These are phyloP conservation scores for Diaporthe australafricana DNA, from an alignment of 2,329 filamentous ascomycete species.

Conservation along the genomic window DNA sequence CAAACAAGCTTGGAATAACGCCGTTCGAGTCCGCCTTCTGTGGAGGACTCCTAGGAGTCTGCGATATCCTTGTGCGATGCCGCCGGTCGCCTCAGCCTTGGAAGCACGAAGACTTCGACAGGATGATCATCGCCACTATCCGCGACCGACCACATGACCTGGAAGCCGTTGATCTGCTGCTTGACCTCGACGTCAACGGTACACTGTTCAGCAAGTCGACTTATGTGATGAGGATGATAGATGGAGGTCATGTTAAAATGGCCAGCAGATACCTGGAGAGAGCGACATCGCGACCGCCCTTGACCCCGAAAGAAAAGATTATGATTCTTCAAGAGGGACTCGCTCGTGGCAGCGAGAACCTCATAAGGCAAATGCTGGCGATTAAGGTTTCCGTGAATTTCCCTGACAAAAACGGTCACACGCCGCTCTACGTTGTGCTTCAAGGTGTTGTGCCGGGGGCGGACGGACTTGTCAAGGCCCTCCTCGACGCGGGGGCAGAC, in stretches of 20 bases:
- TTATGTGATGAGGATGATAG: constrained; percentile 17
- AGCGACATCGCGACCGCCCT: not conserved
- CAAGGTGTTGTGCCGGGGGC: not conserved
- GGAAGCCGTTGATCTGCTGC: constrained; percentile 8
- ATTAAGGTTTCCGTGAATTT: constrained; percentile 20
- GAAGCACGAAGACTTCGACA: constrained; percentile 17
- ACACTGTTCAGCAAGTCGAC: constrained; percentile 17
- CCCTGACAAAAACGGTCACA: constrained; percentile 21
- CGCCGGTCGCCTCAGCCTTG: not conserved
- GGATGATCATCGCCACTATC: constrained; percentile 6
- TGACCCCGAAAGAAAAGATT: constrained; percentile 24
- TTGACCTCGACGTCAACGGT: constrained; percentile 22
- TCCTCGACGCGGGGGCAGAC: constrained; percentile 16
- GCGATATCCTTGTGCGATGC: constrained; percentile 26
- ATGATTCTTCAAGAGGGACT: constrained; percentile 14
- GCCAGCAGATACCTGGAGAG: constrained; percentile 25
- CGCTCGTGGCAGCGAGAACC: not conserved
- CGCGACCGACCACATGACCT: not conserved
- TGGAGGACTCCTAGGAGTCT: not conserved
- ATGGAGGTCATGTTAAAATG: not conserved
- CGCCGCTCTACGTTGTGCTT: constrained; percentile 14
- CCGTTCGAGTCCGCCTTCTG: constrained; percentile 15
- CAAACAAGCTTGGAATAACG: not conserved
- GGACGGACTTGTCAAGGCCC: not conserved
- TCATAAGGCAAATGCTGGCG: constrained; percentile 17